These are phyloP conservation scores for Baudoinia panamericana DNA, from an alignment of 495 filamentous ascomycete species.

Conservation along the genomic window DNA sequence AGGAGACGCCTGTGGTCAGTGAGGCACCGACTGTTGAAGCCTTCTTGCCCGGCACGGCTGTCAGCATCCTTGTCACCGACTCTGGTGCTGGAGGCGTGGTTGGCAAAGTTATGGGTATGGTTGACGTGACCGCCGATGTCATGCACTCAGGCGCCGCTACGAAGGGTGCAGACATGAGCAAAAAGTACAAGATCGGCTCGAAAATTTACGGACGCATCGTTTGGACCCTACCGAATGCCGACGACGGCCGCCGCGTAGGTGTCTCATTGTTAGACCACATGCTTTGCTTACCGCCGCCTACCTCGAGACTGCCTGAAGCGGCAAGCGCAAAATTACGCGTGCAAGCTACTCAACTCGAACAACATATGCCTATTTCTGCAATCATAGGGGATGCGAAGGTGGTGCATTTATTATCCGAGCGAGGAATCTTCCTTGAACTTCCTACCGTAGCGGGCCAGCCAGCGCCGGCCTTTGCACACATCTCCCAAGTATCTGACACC, in stretches of 20 bases:
- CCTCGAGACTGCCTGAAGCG: slow-evolving; percentile 9
- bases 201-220: slow-evolving; percentile 80
- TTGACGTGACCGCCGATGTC: slow-evolving; percentile 79
- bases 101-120: slow-evolving; percentile 83
- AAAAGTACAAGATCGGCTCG: slow-evolving; percentile 62
- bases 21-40: slow-evolving; percentile 74
- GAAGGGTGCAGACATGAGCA: slow-evolving; percentile 50
- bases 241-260: slow-evolving; percentile 65
- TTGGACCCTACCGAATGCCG: slow-evolving; percentile 64
- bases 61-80: slow-evolving; percentile 73
- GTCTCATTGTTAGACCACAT: slow-evolving; percentile 79
- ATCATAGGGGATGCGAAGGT: slow-evolving; percentile 65
- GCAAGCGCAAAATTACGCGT: slow-evolving; percentile 19
- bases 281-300: slow-evolving; percentile 44
- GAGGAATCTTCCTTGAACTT: slow-evolving; percentile 72
- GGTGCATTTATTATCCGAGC: slow-evolving; percentile 56
- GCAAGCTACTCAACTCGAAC: slow-evolving; percentile 7
- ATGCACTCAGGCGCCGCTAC: slow-evolving; percentile 68
- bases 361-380: slow-evolving; percentile 58
- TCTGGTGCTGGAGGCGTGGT: slow-evolving; percentile 45
- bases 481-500: slow-evolving; percentile 74
- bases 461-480: slow-evolving; percentile 71
- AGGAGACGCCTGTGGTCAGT: slow-evolving; percentile 36
- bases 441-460: slow-evolving; percentile 38
- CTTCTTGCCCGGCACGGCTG: slow-evolving; percentile 80